A percentile compares a stretch with the other conserved stretches of the same genome.
These are phyloP conservation scores for Rhizopogon salebrosus DNA, from an alignment of 768 basidiomycete species.

Conservation along the genomic window DNA sequence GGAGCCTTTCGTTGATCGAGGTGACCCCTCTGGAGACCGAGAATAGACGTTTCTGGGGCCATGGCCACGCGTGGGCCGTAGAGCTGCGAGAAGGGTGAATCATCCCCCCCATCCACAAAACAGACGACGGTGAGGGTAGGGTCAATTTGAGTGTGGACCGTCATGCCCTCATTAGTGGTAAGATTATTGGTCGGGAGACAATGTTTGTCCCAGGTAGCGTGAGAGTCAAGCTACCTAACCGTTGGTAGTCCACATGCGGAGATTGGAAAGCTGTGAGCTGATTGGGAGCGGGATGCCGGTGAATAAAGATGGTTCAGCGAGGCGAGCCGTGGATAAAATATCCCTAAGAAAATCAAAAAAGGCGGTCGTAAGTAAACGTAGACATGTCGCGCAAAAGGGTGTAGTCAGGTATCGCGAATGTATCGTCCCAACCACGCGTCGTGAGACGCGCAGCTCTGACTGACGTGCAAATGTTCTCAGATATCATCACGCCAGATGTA, in stretches of 20 bases:
- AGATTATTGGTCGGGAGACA: slow-evolving; percentile 77
- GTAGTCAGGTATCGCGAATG: slow-evolving; percentile 39
- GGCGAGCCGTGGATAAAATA: neutral
- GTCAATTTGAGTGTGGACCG: slow-evolving; percentile 80
- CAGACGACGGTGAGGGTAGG: slow-evolving; percentile 76
- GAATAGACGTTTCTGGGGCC: slow-evolving; percentile 92
- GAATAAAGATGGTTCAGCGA: neutral
- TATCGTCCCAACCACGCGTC: slow-evolving; percentile 31
- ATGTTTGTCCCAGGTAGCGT: slow-evolving; percentile 24
- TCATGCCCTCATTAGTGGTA: slow-evolving; percentile 68
- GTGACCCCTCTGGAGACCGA: slow-evolving; percentile 67
- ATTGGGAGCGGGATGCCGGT: neutral
- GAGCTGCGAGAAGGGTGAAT: slow-evolving; percentile 80
- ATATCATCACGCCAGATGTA: slow-evolving; percentile 34
- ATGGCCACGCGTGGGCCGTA: slow-evolving; percentile 73
- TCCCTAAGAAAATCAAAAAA: neutral
- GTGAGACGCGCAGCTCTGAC: slow-evolving; percentile 36
- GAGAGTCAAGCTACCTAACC: slow-evolving; percentile 22
- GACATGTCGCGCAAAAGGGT: neutral
- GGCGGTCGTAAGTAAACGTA: neutral
- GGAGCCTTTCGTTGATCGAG: slow-evolving; percentile 32
- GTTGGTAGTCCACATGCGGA: slow-evolving; percentile 26
- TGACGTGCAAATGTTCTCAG: slow-evolving; percentile 57
- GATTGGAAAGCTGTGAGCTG: slow-evolving; percentile 28
- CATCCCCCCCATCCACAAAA: too few species aligned